Evolutionary conservation across 2,329 filamentous ascomycete species (phyloP).

Genomic region (Nigrospora osmanthi): DNA sequence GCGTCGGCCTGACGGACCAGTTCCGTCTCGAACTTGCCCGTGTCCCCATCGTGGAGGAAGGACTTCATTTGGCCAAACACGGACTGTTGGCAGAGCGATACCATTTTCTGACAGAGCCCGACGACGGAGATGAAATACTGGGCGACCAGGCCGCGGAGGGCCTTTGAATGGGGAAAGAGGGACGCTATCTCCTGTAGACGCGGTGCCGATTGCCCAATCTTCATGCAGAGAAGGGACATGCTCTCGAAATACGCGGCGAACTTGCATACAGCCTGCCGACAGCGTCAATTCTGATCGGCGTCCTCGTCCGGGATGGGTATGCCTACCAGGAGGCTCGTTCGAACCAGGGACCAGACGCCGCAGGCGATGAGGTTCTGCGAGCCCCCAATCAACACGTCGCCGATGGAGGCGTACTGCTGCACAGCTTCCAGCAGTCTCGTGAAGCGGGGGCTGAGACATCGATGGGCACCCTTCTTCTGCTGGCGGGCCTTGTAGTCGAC

Average conservation of each 20-base stretch:
- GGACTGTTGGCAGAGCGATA: conserved; percentile 24
- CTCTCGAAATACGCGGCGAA: conserved; percentile 27
- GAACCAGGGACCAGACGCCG: conserved; percentile 34
- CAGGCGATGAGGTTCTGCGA: conserved; percentile 35
- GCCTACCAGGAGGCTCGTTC: conserved; percentile 30
- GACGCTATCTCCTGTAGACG: conserved; percentile 28
- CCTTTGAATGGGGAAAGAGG: conserved; percentile 28
- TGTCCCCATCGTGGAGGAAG: conserved; percentile 20
- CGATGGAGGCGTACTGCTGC: conserved; percentile 34
- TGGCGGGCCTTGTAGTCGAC: conserved; percentile 16
- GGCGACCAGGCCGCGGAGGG: conserved; percentile 23
- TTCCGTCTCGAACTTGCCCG: conserved; percentile 22
- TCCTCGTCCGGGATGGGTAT: neutral
- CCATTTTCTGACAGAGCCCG: conserved; percentile 25
- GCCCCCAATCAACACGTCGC: conserved; percentile 30
- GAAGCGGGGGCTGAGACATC: conserved; percentile 31
- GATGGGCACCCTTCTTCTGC: conserved; percentile 8
- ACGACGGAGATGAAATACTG: conserved; percentile 35
- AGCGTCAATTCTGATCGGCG: neutral
- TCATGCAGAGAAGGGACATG: conserved; percentile 31
- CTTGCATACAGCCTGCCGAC: conserved; percentile 18
- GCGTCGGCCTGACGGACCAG: conserved; percentile 23
- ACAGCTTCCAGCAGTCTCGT: conserved; percentile 29
- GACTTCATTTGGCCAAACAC: conserved; percentile 19
- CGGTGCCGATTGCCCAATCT: conserved; percentile 28